These are phyloP conservation scores for Creolimax fragrantissima DNA, from an alignment of 78 protist species.

Conservation along the genomic window DNA sequence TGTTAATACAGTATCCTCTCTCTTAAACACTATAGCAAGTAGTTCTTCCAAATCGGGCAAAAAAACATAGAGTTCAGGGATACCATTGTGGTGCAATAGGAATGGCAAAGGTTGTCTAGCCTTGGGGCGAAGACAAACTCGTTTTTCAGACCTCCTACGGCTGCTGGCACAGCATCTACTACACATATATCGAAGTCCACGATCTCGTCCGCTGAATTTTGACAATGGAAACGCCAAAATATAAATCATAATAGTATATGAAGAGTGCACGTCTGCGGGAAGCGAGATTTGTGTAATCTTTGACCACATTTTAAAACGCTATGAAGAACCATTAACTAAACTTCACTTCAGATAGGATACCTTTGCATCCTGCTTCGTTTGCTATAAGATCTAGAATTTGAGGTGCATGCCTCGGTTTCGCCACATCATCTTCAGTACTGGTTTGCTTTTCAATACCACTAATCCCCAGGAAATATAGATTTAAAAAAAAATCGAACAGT, in stretches of 20 bases:
- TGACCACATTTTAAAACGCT: too few species aligned
- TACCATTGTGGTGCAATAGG: conserved; percentile 58
- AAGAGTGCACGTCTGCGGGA: background rate
- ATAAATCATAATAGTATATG: background rate
- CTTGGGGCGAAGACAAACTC: conserved; percentile 83
- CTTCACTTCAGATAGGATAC: too few species aligned
- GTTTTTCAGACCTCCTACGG: conserved; percentile 60
- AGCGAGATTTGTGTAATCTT: too few species aligned
- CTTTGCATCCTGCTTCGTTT: conserved; percentile 44
- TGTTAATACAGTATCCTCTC: too few species aligned
- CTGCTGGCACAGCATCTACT: conserved; percentile 71
- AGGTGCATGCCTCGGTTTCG: conserved; percentile 48
- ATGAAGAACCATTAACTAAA: too few species aligned
- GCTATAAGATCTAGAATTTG: conserved; percentile 40
- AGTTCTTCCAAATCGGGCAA: too few species aligned
- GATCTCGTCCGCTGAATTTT: conserved; percentile 31
- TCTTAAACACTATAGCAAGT: too few species aligned
- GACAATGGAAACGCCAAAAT: background rate
- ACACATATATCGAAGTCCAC: conserved; percentile 72
- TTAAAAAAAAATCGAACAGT: too few species aligned
- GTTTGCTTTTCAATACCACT: background rate
- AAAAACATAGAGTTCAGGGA: too few species aligned
- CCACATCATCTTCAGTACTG: background rate
- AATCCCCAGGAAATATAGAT: too few species aligned
- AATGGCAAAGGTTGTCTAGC: conserved; percentile 76